Evolutionary conservation across 192 early-diverging fungal genomes (phyloP), one percentile per base, ranked within the genome.

Genomic region (Podochytrium sp.): DNA sequence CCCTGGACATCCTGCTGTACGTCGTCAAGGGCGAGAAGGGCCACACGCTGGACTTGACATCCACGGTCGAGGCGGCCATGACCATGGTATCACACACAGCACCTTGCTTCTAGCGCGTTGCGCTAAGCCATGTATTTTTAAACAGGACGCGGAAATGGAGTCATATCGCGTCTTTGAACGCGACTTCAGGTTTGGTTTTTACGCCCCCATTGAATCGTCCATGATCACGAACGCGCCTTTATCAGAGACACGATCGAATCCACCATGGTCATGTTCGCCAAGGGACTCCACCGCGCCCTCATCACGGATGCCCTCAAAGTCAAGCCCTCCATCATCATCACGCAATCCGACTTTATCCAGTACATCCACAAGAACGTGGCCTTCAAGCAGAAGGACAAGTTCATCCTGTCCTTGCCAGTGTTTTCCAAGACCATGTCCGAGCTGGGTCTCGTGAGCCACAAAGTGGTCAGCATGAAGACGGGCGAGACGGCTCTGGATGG

Each of bases 301-400:
- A 87, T 91, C 67, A 79, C 85, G 16, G 83, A 89, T 61, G 80
- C 76, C 18, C 56, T 53, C 30, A 62, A 81, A 2, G 41, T 25
- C 75, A 59, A 39, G 71, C 2, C 56, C 50, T 1, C 79, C 80
- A 29, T 89, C 78, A 41, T 91, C 5, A 58, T 91, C 27, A 87
- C 88, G 2, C 90, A 91, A 69, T 82, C 85, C 5, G 90, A 91
- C 51, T 78, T 91, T 20, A 78, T 89, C 41, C 67, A 78, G 25
- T 86, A 87, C 72, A 80, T 85, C 35, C 20, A 68, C 25, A 47
- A 40, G 25, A 60, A 57, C 53, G 53, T 47, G 29, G 25, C 53
- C 23, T 42, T 25, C 23, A 33, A 53, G 27, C 64, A 65, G 38
- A 61, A 34, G 23, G 39, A 34, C 23, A 34, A 61, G 58, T 61